A percentile compares a stretch with the other conserved stretches of the same genome.
These are phyloP conservation scores for Umbelopsis vinacea DNA, from an alignment of 192 early-diverging fungal species.

Conservation along the genomic window DNA sequence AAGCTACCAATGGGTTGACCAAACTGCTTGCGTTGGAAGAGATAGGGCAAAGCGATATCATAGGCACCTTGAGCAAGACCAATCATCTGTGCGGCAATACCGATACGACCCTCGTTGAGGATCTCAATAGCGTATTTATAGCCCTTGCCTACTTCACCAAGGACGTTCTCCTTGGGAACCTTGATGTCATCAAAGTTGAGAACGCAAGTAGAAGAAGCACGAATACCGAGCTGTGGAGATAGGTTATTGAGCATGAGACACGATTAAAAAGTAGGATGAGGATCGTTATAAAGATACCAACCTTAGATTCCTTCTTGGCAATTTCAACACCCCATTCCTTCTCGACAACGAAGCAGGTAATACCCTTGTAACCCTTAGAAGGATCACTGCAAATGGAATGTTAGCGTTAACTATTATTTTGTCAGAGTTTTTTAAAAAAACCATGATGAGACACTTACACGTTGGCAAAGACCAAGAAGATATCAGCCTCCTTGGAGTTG, in stretches of 20 bases:
- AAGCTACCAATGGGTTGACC: slow-evolving; percentile 82
- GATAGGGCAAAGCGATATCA: slow-evolving; percentile 87
- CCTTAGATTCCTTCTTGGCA: slow-evolving; percentile 94
- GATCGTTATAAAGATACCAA: not conserved
- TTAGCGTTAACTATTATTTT: not conserved
- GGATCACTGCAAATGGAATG: slow-evolving; percentile 60
- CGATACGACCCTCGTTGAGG: slow-evolving; percentile 97
- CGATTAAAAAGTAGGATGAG: not conserved
- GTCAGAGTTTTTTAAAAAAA: not conserved
- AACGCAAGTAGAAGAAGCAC: slow-evolving; percentile 93
- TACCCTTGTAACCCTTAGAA: slow-evolving; percentile 93
- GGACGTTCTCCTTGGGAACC: slow-evolving; percentile 82
- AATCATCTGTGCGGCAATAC: slow-evolving; percentile 98
- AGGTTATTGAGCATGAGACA: slow-evolving; percentile 15
- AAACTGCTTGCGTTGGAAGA: slow-evolving; percentile 97
- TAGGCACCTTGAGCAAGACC: slow-evolving; percentile 94
- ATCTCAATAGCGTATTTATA: slow-evolving; percentile 99
- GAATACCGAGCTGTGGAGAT: slow-evolving; percentile 81
- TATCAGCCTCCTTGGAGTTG: slow-evolving; percentile 93
- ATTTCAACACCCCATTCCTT: slow-evolving; percentile 80
- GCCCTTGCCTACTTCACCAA: slow-evolving; percentile 94
- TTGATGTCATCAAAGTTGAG: slow-evolving; percentile 91
- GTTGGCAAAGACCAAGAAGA: slow-evolving; percentile 98
- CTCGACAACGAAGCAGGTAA: slow-evolving; percentile 93
- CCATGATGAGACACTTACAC: slow-evolving; percentile 47